A percentile compares a stretch with the other conserved stretches of the same genome.
Conservation (phyloP, 345 rosid genomes). For the Salix purpurea region DNA sequence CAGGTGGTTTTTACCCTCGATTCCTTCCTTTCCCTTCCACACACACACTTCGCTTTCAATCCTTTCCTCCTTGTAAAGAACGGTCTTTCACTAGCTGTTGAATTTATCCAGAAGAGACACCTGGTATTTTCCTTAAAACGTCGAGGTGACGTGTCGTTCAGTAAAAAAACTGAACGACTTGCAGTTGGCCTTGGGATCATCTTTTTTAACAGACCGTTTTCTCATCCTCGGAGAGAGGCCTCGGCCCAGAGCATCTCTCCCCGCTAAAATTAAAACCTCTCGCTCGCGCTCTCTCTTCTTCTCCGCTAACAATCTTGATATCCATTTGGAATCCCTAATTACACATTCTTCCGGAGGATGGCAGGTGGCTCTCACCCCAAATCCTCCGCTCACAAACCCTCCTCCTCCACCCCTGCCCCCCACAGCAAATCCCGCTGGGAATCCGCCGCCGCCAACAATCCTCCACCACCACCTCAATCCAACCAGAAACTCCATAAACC, state of each 20-base stretch:
- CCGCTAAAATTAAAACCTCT: background rate
- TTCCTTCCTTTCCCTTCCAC: background rate
- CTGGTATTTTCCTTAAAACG: background rate
- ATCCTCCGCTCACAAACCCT: constrained; percentile 35
- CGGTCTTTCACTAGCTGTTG: background rate
- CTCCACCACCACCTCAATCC: constrained; percentile 18
- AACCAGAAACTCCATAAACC: constrained; percentile 22
- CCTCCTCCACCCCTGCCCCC: constrained; percentile 29
- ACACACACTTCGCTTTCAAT: background rate
- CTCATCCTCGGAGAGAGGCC: too few relatives aligned
- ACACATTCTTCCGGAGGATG: constrained; percentile 31
- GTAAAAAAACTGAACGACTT: background rate
- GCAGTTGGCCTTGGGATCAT: background rate
- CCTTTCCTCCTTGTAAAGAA: background rate
- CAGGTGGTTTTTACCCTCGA: background rate
- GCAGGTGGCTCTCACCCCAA: constrained; percentile 47
- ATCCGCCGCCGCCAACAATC: constrained; percentile 16
- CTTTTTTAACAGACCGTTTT: background rate
- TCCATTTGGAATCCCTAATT: background rate
- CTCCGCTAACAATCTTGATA: background rate
- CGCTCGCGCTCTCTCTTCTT: background rate
- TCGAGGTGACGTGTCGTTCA: background rate
- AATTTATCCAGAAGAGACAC: constrained; percentile 5
- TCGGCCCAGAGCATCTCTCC: background rate
- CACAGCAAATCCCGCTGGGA: constrained; percentile 68